phyloP scores from a whole-genome alignment of 148 eudicot species.

The Rhododendron vialii region DNA sequence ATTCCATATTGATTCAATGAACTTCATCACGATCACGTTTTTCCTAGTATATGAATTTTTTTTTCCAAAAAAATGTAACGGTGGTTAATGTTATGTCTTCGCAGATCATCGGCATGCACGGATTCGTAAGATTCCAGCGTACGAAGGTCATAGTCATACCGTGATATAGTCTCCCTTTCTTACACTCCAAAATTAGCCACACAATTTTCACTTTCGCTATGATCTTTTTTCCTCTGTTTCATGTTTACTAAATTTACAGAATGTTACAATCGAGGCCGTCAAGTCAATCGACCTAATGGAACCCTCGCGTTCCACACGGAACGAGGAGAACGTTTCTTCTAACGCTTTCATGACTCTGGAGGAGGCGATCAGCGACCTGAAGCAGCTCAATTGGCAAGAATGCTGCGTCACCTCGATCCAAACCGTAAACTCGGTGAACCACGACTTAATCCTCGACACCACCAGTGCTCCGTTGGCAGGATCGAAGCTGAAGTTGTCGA shows the following conservation, averaged over 20 bases:
- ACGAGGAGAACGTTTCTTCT: slow-evolving; percentile 28
- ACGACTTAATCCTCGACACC: background rate
- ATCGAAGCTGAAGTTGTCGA: background rate
- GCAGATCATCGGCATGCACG: slow-evolving; percentile 42
- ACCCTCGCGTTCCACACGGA: slow-evolving; percentile 48
- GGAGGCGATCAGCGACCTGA: slow-evolving; percentile 38
- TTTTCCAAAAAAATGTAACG: too few relatives aligned
- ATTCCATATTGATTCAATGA: background rate
- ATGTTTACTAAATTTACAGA: slow-evolving; percentile 18
- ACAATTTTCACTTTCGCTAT: background rate
- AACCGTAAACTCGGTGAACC: slow-evolving; percentile 26
- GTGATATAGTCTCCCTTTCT: background rate
- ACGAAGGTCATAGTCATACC: slow-evolving; percentile 13
- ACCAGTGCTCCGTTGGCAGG: background rate
- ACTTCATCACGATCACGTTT: background rate
- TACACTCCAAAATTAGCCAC: background rate
- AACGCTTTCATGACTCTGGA: slow-evolving; percentile 22
- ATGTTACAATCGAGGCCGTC: slow-evolving; percentile 32
- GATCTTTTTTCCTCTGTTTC: background rate
- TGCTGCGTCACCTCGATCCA: slow-evolving; percentile 37
- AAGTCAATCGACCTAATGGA: slow-evolving; percentile 31
- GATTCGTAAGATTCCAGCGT: slow-evolving; percentile 13
- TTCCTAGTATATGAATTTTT: background rate
- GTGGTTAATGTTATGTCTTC: background rate
- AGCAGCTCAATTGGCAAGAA: slow-evolving; percentile 39